Evolutionary conservation across 2,329 filamentous ascomycete species (phyloP).

Genomic region (Ceratocystis variospora): DNA sequence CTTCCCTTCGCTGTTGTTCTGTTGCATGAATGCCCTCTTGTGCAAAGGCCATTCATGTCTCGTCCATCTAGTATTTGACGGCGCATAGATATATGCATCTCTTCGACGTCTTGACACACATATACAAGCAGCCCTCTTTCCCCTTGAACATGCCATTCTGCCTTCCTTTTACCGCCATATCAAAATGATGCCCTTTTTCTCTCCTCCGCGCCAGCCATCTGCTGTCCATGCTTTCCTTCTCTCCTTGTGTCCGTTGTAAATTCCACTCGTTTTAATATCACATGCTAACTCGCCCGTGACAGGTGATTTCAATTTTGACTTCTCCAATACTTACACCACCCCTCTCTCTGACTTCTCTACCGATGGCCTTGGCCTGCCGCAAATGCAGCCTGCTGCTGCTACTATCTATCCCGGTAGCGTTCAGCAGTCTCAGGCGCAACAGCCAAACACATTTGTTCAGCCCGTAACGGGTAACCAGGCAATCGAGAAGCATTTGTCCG

Average conservation of each 20-base stretch:
- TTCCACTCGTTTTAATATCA: constrained; percentile 10
- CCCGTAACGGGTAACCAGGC: constrained; percentile 24
- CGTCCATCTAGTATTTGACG: background rate
- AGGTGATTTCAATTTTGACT: constrained; percentile 25
- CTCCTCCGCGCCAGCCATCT: background rate
- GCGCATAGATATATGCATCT: background rate
- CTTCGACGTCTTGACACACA: background rate
- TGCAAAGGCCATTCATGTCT: background rate
- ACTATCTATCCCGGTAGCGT: constrained; percentile 32
- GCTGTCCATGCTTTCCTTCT: background rate
- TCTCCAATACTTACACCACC: constrained; percentile 30
- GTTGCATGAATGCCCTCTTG: background rate
- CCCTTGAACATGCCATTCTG: background rate
- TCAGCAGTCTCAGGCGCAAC: constrained; percentile 25
- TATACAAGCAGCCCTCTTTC: background rate
- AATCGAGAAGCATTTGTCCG: constrained; percentile 35
- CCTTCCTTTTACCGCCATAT: background rate
- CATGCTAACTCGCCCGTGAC: constrained; percentile 13
- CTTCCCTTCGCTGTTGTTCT: background rate
- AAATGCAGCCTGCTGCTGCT: constrained; percentile 41
- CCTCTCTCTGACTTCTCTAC: constrained; percentile 5
- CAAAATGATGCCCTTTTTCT: background rate
- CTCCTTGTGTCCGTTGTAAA: background rate
- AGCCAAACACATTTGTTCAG: constrained; percentile 17
- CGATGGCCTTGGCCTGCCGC: constrained; percentile 30